Base-by-base conservation (phyloP, 192 early-diverging fungal species). In the Coemansia sp. region DNA sequence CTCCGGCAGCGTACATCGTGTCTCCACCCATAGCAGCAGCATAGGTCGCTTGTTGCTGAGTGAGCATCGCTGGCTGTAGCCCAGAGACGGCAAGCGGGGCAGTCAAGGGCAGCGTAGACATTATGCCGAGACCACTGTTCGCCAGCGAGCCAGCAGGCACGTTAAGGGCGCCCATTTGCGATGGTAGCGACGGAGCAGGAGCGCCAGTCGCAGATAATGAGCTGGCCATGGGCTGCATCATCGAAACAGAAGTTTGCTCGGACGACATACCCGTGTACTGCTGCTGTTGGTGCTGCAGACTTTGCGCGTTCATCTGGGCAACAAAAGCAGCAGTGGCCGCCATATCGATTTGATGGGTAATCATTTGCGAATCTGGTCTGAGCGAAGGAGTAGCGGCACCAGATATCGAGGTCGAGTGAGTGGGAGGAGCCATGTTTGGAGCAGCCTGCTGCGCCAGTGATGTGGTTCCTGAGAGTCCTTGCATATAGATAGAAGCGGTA, bases 41-140 rank as follows among this genome's bases (percentile, higher is more conserved):
- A 25, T 64, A 46, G 37, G 51, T 53, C 50, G 69, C 62, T 62
- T 51, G 69, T 6, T 64, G 69, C 58, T 68, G 67, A 11, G 63
- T 51, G 4, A 53, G 12, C 55, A 64, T 51, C 9, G 41, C 6
- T 15, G 50, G 36, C 27, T 67, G 66, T 1, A 51, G 6, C 3
- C 64, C 46, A 21, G 64, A 19, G 7, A 34, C 48, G 5, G 23
- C 45, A n/a, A 34, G 29, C 1, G 63, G 63, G 8, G 63, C 46
- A 2, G 11, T 8, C n/a, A 46, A 34, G 4, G 48, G 32, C 34
- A 34, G 48, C 27, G 64, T 32, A 5, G 63, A 17, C 31, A 42
- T 51, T 23, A 65, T 50, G 23, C 41, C 45, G 31, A 32, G 44
- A 15, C 44, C 45, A n/a, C 29, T 65, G 31, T 15, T 48, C 19